Evolutionary conservation across 1,284 basidiomycete species (phyloP).

Genomic region (Ustilago trichophora): DNA sequence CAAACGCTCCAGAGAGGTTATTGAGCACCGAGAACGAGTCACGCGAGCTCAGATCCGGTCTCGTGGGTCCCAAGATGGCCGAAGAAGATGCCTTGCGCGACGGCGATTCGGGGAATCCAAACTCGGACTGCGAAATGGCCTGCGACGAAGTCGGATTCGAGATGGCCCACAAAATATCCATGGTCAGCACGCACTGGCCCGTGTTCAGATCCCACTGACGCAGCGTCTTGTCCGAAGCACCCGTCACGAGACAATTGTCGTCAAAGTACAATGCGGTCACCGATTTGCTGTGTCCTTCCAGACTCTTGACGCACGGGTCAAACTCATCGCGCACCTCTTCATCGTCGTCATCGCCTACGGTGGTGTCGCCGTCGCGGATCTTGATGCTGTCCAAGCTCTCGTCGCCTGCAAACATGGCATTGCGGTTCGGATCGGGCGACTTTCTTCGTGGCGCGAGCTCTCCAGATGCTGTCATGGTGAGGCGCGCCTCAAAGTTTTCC

Average conservation of each 20-base stretch:
- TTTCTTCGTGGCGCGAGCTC: slow-evolving; percentile 31
- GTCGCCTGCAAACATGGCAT: slow-evolving; percentile 16
- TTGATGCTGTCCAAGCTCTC: slow-evolving; percentile 36
- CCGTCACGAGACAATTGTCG: slow-evolving; percentile 91
- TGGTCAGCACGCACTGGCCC: slow-evolving; percentile 96
- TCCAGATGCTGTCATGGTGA: slow-evolving; percentile 49
- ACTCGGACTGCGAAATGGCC: slow-evolving; percentile 63
- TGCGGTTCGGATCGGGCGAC: slow-evolving; percentile 26
- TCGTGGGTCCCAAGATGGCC: slow-evolving; percentile 34
- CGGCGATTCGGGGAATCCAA: slow-evolving; percentile 62
- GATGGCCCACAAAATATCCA: slow-evolving; percentile 99
- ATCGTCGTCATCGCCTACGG: slow-evolving; percentile 68
- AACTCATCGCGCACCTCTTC: slow-evolving; percentile 64
- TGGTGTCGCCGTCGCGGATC: slow-evolving; percentile 39
- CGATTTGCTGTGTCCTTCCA: slow-evolving; percentile 91
- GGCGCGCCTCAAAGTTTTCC: slow-evolving; percentile 57
- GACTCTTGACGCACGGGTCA: slow-evolving; percentile 75
- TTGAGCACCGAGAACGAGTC: slow-evolving; percentile 45
- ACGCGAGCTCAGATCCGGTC: slow-evolving; percentile 30
- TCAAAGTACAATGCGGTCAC: slow-evolving; percentile 95
- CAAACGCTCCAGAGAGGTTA: slow-evolving; percentile 70
- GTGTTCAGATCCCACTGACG: slow-evolving; percentile 97
- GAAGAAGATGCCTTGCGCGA: slow-evolving; percentile 67
- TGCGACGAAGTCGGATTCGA: slow-evolving; percentile 80
- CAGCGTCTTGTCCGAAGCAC: slow-evolving; percentile 96